Evolutionary conservation across 768 basidiomycete species (phyloP).

Genomic region (Exidia glandulosa): DNA sequence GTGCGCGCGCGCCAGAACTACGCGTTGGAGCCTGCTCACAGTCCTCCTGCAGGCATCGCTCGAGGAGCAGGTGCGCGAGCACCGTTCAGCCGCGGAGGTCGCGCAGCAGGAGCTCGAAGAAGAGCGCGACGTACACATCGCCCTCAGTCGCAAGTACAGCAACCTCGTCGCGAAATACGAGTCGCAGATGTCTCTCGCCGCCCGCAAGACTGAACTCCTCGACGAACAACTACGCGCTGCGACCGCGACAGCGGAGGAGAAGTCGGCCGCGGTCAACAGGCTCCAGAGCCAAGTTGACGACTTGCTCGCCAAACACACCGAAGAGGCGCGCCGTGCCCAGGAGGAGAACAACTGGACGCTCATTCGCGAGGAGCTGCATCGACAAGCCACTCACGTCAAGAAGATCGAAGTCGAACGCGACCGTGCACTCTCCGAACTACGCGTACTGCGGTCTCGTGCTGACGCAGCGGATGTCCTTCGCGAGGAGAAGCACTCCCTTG

Average conservation of each 20-base stretch:
- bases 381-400: conserved; percentile 51
- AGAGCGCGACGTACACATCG: conserved; percentile 40
- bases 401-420: conserved; percentile 49
- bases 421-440: conserved; percentile 42
- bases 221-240: not conserved
- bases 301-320: conserved; percentile 6
- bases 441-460: conserved; percentile 41
- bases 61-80: conserved; percentile 38
- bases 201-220: not conserved
- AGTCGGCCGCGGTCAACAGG: not conserved
- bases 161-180: conserved; percentile 11
- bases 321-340: conserved; percentile 4
- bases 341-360: conserved; percentile 51
- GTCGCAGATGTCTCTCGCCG: not conserved
- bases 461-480: conserved; percentile 55
- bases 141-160: conserved; percentile 26
- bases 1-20: conserved; percentile 25
- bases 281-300: not conserved
- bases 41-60: conserved; percentile 28
- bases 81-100: conserved; percentile 21
- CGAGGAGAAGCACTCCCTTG: conserved; percentile 61
- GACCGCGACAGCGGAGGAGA: not conserved
- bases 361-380: conserved; percentile 56
- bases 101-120: conserved; percentile 29
- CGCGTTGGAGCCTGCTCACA: not conserved